phyloP scores from a whole-genome alignment of 192 early-diverging fungal genomes.

The Dissophora globulifera region DNA sequence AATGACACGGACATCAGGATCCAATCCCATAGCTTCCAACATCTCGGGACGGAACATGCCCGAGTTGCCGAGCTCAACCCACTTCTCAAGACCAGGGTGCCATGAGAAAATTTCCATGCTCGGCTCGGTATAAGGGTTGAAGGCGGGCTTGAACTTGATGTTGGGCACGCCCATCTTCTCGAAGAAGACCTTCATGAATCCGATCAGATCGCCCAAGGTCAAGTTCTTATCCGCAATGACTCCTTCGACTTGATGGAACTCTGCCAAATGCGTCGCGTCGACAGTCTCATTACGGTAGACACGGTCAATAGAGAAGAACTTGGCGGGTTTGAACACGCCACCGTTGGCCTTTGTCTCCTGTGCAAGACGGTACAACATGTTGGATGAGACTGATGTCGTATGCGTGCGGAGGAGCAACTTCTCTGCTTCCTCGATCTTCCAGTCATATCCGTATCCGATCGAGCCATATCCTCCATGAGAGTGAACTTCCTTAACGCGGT shows the following conservation, averaged over 20 bases:
- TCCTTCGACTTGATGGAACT: conserved; percentile 99
- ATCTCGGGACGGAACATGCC: conserved; percentile 99
- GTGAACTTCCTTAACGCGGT: conserved; percentile 92
- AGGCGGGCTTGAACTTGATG: conserved; percentile 99
- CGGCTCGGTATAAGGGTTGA: conserved; percentile 99
- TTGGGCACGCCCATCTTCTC: conserved; percentile 94
- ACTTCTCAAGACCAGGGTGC: conserved; percentile 85
- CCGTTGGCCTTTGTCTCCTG: conserved; percentile 73
- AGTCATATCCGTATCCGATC: conserved; percentile 93
- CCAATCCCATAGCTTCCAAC: conserved; percentile 94
- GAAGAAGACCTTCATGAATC: conserved; percentile 96
- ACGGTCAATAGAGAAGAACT: conserved; percentile 99
- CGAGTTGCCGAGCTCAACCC: conserved; percentile 97
- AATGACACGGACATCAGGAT: conserved; percentile 93
- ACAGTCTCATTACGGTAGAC: conserved; percentile 99
- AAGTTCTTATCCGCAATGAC: conserved; percentile 96
- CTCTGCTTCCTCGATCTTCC: conserved; percentile 93
- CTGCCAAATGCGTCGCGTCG: conserved; percentile 98
- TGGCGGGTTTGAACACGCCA: conserved; percentile 87
- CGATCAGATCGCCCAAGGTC: conserved; percentile 96
- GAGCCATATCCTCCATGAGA: conserved; percentile 94
- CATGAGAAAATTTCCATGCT: conserved; percentile 99
- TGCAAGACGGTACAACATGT: conserved; percentile 94
- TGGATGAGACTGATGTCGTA: conserved; percentile 92
- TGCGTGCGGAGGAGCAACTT: conserved; percentile 96